Percentiles rank a stretch among this genome's conserved stretches.
phyloP scores from a whole-genome alignment of 495 filamentous ascomycete genomes.

The Penicillium subrubescens region DNA sequence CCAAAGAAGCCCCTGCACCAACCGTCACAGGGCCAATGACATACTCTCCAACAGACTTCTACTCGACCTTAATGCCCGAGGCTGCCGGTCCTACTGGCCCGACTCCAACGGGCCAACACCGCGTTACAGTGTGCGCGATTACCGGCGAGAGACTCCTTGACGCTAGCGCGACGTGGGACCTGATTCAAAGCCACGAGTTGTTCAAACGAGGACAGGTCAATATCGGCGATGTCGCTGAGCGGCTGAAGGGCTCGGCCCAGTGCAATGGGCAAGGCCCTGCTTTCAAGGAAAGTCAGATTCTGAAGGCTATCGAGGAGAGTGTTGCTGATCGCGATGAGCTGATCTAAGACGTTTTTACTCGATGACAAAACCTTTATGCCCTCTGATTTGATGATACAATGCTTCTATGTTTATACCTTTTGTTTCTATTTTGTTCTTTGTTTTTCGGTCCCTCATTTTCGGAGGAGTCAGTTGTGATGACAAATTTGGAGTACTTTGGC shows the following conservation, averaged over 20 bases:
- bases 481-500: slow-evolving; percentile 19
- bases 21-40: slow-evolving; percentile 66
- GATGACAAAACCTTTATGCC: slow-evolving; percentile 2
- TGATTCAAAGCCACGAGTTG: slow-evolving; percentile 81
- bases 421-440: neutral
- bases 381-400: slow-evolving; percentile 11
- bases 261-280: slow-evolving; percentile 92
- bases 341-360: slow-evolving; percentile 44
- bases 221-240: slow-evolving; percentile 73
- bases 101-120: slow-evolving; percentile 49
- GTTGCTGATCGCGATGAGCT: slow-evolving; percentile 75
- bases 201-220: slow-evolving; percentile 84
- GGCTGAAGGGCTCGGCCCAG: slow-evolving; percentile 72
- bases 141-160: slow-evolving; percentile 78
- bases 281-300: slow-evolving; percentile 76
- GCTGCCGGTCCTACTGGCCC: slow-evolving; percentile 12
- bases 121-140: slow-evolving; percentile 63
- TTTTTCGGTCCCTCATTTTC: neutral
- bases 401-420: slow-evolving; percentile 1
- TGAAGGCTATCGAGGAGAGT: slow-evolving; percentile 76
- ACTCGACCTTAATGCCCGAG: slow-evolving; percentile 41
- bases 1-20: slow-evolving; percentile 28
- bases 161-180: slow-evolving; percentile 84
- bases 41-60: slow-evolving; percentile 74
- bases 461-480: slow-evolving; percentile 5